These are phyloP conservation scores for Neopestalotiopsis clavispora DNA, from an alignment of 2,329 filamentous ascomycete genomes.

Conservation along the genomic window DNA sequence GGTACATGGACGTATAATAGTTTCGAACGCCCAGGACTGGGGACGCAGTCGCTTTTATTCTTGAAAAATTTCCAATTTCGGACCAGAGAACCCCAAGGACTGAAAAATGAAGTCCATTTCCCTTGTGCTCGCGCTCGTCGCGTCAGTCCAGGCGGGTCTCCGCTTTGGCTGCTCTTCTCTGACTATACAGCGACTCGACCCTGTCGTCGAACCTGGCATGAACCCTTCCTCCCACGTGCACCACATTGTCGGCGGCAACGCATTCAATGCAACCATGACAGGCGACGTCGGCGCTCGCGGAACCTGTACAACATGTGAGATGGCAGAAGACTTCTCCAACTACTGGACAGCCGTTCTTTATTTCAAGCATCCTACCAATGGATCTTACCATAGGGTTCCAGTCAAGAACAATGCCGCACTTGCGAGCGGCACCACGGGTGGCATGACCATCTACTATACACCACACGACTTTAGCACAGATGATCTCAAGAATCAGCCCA, in stretches of 20 bases:
- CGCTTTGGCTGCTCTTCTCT: conserved; percentile 35
- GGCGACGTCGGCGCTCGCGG: conserved; percentile 30
- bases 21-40: not conserved
- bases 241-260: conserved; percentile 38
- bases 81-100: not conserved
- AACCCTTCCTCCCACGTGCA: conserved; percentile 34
- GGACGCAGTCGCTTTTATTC: not conserved
- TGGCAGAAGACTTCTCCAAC: conserved; percentile 23
- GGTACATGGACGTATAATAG: not conserved
- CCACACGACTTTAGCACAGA: conserved; percentile 29
- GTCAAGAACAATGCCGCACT: conserved; percentile 35
- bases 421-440: conserved; percentile 32
- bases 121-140: not conserved
- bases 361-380: conserved; percentile 31
- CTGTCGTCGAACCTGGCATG: conserved; percentile 34
- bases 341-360: conserved; percentile 13
- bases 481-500: not conserved
- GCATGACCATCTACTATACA: conserved; percentile 38
- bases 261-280: conserved; percentile 36
- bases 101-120: not conserved
- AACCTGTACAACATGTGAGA: conserved; percentile 36
- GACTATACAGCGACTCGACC: conserved; percentile 35
- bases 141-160: conserved; percentile 34
- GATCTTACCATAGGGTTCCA: conserved; percentile 35
- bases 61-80: not conserved